Percentiles rank a stretch among this genome's conserved stretches.
phyloP scores from a whole-genome alignment of 179 eudicot genomes.

The Beta corolliflora region DNA sequence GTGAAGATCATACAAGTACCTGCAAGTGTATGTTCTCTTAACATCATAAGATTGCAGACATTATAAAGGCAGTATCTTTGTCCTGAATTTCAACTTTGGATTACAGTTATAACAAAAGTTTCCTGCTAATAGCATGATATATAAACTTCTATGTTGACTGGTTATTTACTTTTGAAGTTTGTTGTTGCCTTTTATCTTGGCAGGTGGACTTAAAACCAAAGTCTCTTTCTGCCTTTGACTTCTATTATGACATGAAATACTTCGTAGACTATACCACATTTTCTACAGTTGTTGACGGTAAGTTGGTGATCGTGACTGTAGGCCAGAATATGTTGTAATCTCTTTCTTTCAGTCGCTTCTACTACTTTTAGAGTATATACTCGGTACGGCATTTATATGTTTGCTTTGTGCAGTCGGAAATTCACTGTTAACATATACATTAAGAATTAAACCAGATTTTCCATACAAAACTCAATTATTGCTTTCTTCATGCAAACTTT shows the following conservation, averaged over 20 bases:
- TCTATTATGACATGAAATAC: conserved; percentile 60
- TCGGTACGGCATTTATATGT: not conserved
- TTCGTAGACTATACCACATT: conserved; percentile 50
- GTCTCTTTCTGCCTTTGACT: conserved; percentile 47
- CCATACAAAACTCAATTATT: not conserved
- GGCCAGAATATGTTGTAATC: not conserved
- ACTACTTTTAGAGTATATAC: not conserved
- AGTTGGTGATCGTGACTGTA: conserved; percentile 24
- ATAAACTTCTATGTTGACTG: not conserved
- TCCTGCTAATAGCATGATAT: conserved; percentile 1
- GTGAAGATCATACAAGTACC: conserved; percentile 42
- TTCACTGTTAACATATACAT: not conserved
- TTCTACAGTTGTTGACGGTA: conserved; percentile 48
- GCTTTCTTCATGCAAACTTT: not conserved
- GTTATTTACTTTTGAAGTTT: not conserved
- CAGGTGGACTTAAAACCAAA: conserved; percentile 49
- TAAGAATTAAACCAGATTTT: not conserved
- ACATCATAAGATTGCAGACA: not conserved
- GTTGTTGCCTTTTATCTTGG: conserved; percentile 14
- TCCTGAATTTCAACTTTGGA: not conserved
- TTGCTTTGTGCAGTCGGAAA: not conserved
- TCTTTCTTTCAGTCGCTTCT: conserved; percentile 7
- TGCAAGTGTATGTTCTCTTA: conserved; percentile 40
- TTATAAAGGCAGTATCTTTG: not conserved
- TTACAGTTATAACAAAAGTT: conserved; percentile 6